Base-by-base conservation (phyloP, 371 early-diverging fungal species). In the Mucor piriformis region DNA sequence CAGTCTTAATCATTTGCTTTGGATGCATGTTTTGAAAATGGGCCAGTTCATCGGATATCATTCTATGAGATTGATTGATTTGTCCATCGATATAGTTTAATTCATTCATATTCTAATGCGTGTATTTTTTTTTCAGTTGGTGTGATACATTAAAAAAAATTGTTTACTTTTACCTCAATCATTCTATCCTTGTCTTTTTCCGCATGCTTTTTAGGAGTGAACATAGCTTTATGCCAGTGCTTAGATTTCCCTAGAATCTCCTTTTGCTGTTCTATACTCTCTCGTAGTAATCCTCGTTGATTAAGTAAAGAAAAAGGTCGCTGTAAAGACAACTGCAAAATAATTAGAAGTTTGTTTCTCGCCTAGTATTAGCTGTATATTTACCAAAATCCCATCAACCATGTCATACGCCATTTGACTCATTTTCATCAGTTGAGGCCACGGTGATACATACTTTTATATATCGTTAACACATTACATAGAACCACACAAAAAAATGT, bases 11-110 rank as follows among this genome's bases (percentile, higher is more conserved):
- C 59, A 76, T 54, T 27, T 67, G 43, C 18, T 55, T 49, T 32
- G 77, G 61, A 40, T 74, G 80, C 1, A 66, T 53, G 10, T 54
- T 55, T 55, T 79, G 80, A 42, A 74, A 72, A 44, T 76, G 75
- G 1, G 75, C 76, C 55, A 79, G 50, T 58, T 79, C 80, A 57
- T 79, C 80, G 7, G 77, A 74, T 27, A 79, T 63, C 56, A 69
- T 63, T 54, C 70, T 73, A 51, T 76, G 80, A 23, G 75, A 73
- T 63, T 74, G 66, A 42, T 63, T 54, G 10, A 79, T 73, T 59
- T 76, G 71, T 48, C 68, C 54, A 18, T 70, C 73, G 4, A 63
- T 56, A 23, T 69, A 67, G 51, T 71, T 67, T 27, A 72, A 43
- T 51, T 75, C 65, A 21, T 66, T 54, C 50, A 73, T 69, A n/a